These are phyloP conservation scores for Lactifluus pinguis DNA, from an alignment of 768 basidiomycete genomes.

Conservation along the genomic window DNA sequence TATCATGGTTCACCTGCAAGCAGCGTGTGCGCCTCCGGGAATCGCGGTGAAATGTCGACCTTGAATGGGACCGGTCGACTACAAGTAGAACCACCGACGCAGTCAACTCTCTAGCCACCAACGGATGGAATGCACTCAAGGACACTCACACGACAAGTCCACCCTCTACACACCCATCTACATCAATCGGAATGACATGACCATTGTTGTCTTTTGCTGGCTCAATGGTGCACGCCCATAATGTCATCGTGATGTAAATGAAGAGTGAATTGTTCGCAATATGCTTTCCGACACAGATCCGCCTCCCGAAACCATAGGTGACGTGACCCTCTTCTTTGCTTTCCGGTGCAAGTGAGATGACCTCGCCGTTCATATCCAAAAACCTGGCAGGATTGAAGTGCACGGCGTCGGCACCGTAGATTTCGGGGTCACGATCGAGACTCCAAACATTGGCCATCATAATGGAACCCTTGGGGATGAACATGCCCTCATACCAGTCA, in stretches of 20 bases:
- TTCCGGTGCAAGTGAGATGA: neutral
- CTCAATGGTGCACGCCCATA: neutral
- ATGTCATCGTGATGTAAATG: slow-evolving; percentile 6
- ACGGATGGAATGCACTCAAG: neutral
- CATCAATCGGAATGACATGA: neutral
- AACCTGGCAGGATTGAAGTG: slow-evolving; percentile 8
- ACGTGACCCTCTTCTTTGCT: slow-evolving; percentile 9
- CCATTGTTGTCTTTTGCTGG: slow-evolving; percentile 4
- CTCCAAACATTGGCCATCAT: neutral
- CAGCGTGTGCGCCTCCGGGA: slow-evolving; percentile 8
- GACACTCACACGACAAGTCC: slow-evolving; percentile 11
- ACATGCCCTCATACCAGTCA: slow-evolving; percentile 10
- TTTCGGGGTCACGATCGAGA: slow-evolving; percentile 9
- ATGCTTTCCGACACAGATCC: slow-evolving; percentile 8
- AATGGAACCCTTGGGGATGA: slow-evolving; percentile 6
- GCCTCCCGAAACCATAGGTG: slow-evolving; percentile 11
- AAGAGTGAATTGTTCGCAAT: slow-evolving; percentile 7
- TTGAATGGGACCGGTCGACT: slow-evolving; percentile 13
- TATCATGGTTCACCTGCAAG: neutral
- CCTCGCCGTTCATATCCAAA: neutral
- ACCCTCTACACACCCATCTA: slow-evolving; percentile 10
- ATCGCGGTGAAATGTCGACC: slow-evolving; percentile 10
- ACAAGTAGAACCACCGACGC: neutral
- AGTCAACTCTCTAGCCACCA: too few relatives aligned
- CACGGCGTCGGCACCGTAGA: neutral